Conservation (phyloP, 805 yeast genomes). For the Maudiozyma saulgeensis region DNA sequence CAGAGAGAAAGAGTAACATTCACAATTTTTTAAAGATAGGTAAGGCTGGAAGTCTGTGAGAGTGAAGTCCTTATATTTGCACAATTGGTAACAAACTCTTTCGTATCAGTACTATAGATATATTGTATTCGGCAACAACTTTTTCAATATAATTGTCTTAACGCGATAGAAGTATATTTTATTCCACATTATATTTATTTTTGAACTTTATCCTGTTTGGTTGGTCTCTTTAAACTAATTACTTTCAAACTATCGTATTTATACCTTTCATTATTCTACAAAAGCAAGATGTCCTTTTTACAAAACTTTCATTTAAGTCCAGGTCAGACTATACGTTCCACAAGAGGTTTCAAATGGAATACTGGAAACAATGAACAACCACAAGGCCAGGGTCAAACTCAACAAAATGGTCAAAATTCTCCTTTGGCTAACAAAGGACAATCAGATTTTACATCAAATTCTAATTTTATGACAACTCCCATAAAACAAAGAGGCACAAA, state of each 20-base stretch:
- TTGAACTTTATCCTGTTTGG: too few species aligned
- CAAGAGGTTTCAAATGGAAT: slow-evolving; percentile 38
- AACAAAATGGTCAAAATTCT: not conserved
- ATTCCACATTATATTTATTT: too few species aligned
- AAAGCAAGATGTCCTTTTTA: slow-evolving; percentile 18
- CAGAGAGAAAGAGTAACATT: too few species aligned
- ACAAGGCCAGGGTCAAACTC: slow-evolving; percentile 1
- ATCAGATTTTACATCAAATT: not conserved
- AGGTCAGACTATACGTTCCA: slow-evolving; percentile 39
- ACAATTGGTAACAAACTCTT: too few species aligned
- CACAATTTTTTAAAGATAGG: too few species aligned
- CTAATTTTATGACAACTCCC: slow-evolving; percentile 5
- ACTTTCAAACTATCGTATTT: not conserved
- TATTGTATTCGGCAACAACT: too few species aligned
- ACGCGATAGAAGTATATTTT: too few species aligned
- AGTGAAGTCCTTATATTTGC: too few species aligned
- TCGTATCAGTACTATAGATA: too few species aligned
- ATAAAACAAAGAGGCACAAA: slow-evolving; percentile 3
- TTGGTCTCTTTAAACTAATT: too few species aligned
- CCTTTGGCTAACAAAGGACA: not conserved
- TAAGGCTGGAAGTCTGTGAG: too few species aligned
- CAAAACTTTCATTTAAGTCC: slow-evolving; percentile 34
- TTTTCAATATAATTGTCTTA: too few species aligned
- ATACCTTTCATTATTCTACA: not conserved
- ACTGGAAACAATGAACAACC: slow-evolving; percentile 7